Base-by-base conservation (phyloP, 2,329 filamentous ascomycete genomes). In the Alternaria sp. region DNA sequence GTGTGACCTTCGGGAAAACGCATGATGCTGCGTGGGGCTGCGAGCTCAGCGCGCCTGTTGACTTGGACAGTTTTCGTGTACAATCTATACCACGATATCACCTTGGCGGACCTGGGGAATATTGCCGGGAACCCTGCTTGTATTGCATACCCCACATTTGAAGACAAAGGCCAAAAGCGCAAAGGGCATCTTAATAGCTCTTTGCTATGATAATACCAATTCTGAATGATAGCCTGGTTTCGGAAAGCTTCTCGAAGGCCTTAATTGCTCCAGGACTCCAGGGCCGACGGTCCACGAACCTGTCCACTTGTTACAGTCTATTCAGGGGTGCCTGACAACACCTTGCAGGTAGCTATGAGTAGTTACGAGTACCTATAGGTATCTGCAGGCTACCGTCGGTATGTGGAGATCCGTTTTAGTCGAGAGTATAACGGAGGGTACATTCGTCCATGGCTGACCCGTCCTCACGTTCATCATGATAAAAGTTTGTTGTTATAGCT, bases 241-340 rank as follows among this genome's bases (percentile, higher is more conserved):
- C 43, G 64, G 68, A 72, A 74, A 62, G 58, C 68, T 75, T 74
- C 72, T 74, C 70, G 71, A 74, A 72, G 61, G 62, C 66, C 59
- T 64, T 67, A 58, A 56, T 62, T 62, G 46, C 59, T 45, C 44
- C 57, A 68, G 69, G 72, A 59, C 62, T 51, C 59, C 52, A 74
- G 73, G 73, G 62, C 74, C 74, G 74, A 51, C 52, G 58, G 62
- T 74, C 71, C 72, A 69, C 51, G 61, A 74, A 72, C 70, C 68
- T 67, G 59, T 61, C 50, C 55, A 40, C 57, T 72, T 76, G 71
- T 61, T 66, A 55, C 59, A 63, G 52, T 40, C 52, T 28, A 64
- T 25, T 55, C 72, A 74, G 69, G 69, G 51, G 40, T 65, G 10
- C 21, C 50, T 54, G 15, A 46, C 26, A 28, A 28, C 45, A 49